Base-by-base conservation (phyloP, 164 flowering plant genomes). In the Tinospora cordifolia region DNA sequence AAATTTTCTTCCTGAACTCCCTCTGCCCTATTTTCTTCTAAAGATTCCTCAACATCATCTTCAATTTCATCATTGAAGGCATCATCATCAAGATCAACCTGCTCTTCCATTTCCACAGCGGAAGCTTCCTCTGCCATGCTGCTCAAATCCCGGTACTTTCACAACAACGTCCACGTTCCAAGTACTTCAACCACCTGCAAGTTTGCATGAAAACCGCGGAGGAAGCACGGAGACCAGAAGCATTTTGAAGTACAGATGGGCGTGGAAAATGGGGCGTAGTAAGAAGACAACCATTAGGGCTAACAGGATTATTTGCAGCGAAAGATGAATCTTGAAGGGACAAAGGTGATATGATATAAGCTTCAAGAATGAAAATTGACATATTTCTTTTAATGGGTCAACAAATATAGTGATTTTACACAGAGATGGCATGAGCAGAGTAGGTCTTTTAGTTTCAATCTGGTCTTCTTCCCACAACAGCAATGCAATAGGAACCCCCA, bases 71-170 rank as follows among this genome's bases (percentile, higher is more conserved):
- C 90, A 69, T 78, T 83, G 75, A 90, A 91, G 74, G 87, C 90
- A 72, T 92, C 97, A 67, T 83, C 97, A 59, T 92, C 98, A 71
- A 92, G 85, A 80, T 94, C 97, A 64, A 94, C 93, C 21, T 81
- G 87, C 75, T 94, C 99, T 63, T 89, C 98, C 54, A 80, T 80
- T 79, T 88, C 99, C 49, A 34, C 80, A 62, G 46, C 60, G 0
- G 72, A 46, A 25, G 83, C 73, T 36, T 75, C 83, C 59, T 86
- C 93, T 27, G 79, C 87, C 96, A 91, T 90, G 62, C 51, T 76
- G 47, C 66, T 82, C 78, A 68, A 63, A 47, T 39, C 17, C 63
- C 49, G 62, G 60, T 6, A 40, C 63, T 72, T 66, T 14, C 62
- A 72, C 75, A 63, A 65, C 73, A 75, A 72, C 59, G 46, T 63